Percentiles rank a stretch among this genome's conserved stretches.
phyloP scores from a whole-genome alignment of 345 rosid species.

The Kandelia obovata region DNA sequence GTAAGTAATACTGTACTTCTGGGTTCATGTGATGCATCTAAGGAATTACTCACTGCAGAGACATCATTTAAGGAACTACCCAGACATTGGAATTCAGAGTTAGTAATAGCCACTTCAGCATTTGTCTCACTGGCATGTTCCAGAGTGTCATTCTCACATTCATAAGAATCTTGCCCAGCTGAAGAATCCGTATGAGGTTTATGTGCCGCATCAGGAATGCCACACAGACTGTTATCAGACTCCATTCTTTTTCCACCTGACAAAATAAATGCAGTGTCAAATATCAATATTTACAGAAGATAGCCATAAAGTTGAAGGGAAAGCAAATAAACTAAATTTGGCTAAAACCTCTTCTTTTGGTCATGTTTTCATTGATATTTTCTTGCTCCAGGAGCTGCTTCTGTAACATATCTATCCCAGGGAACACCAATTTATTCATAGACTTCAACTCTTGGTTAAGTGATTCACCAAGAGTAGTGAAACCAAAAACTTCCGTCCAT shows the following conservation, averaged over 20 bases:
- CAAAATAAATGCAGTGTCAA: constrained; percentile 4
- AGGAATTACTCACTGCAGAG: constrained; percentile 22
- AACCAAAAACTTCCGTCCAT: constrained; percentile 36
- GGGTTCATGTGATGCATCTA: constrained; percentile 23
- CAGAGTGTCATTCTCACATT: constrained; percentile 24
- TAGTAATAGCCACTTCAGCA: constrained; percentile 25
- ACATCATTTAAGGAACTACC: constrained; percentile 21
- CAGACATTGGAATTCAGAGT: constrained; percentile 27
- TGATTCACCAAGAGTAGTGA: constrained; percentile 21
- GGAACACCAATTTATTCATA: constrained; percentile 29
- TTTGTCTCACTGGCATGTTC: constrained; percentile 14
- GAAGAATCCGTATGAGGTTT: constrained; percentile 35
- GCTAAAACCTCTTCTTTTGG: constrained; percentile 31
- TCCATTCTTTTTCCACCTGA: constrained; percentile 22
- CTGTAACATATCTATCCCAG: constrained; percentile 34
- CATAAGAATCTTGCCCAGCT: constrained; percentile 24
- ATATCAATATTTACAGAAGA: neutral
- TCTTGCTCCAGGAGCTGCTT: constrained; percentile 29
- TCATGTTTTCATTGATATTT: constrained; percentile 23
- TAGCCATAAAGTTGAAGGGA: neutral
- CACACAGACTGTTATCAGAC: constrained; percentile 8
- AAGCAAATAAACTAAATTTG: neutral
- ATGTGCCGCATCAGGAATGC: constrained; percentile 22
- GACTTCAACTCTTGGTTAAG: constrained; percentile 27
- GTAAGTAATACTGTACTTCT: constrained; percentile 12